phyloP scores from a whole-genome alignment of 176 grass and related monocot genomes.

The Zizania latifolia region DNA sequence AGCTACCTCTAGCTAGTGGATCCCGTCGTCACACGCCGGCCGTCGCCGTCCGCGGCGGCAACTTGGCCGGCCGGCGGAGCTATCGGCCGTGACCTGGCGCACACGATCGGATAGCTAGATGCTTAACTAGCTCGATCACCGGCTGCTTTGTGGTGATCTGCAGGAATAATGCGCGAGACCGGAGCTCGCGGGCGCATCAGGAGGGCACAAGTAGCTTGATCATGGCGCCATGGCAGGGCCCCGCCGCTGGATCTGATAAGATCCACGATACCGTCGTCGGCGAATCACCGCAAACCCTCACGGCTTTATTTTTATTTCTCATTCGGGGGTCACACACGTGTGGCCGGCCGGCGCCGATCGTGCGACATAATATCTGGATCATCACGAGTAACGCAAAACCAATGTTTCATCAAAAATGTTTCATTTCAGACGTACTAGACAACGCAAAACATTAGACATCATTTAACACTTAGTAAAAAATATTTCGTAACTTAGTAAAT shows the following conservation, averaged over 20 bases:
- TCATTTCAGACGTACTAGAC: no score
- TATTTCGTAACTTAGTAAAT: no score
- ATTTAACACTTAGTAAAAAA: no score
- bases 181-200: no score
- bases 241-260: background rate
- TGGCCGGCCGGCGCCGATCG: no score
- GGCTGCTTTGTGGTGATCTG: background rate
- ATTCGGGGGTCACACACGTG: background rate
- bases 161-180: no score
- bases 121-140: background rate
- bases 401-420: no score
- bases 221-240: background rate
- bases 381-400: background rate
- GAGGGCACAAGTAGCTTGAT: background rate
- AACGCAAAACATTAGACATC: no score
- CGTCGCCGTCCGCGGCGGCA: background rate
- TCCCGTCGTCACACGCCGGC: no score
- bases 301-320: background rate
- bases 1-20: background rate
- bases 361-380: background rate
- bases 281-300: background rate
- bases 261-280: background rate
- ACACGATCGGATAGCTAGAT: no score
- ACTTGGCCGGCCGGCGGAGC: no score
- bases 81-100: no score